Conservation (phyloP, 345 rosid species). For the Tarenaya hassleriana region DNA sequence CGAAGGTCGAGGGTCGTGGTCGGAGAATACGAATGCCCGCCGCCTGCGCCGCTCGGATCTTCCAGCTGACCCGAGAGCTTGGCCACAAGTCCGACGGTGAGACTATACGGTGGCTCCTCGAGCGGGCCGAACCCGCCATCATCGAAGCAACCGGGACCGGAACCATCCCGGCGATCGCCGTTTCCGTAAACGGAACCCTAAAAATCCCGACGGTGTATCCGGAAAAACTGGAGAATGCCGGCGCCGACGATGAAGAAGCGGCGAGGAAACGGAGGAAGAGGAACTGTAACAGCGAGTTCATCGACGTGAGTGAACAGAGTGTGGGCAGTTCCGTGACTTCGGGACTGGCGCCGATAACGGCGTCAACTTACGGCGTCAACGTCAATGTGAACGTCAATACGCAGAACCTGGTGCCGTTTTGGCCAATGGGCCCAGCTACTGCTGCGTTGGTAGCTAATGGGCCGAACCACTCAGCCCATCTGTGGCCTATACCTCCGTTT, state of each 20-base stretch:
- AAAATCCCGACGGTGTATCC: slow-evolving; percentile 54
- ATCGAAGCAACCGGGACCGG: slow-evolving; percentile 71
- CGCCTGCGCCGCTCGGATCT: slow-evolving; percentile 71
- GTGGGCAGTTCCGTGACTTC: slow-evolving; percentile 38
- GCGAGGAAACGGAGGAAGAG: slow-evolving; percentile 42
- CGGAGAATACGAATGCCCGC: slow-evolving; percentile 72
- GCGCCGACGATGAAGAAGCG: slow-evolving; percentile 17
- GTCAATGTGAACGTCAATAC: slow-evolving; percentile 15
- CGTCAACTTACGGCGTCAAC: slow-evolving; percentile 19
- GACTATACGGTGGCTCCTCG: slow-evolving; percentile 63
- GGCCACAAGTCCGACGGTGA: slow-evolving; percentile 80
- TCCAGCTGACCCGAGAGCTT: slow-evolving; percentile 68
- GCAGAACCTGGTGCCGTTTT: slow-evolving; percentile 45
- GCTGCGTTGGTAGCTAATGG: slow-evolving; percentile 20
- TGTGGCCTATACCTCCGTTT: slow-evolving; percentile 53
- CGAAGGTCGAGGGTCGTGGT: slow-evolving; percentile 87
- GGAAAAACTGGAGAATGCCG: slow-evolving; percentile 23
- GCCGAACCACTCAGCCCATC: slow-evolving; percentile 33
- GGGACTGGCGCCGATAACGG: slow-evolving; percentile 50
- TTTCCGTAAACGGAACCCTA: slow-evolving; percentile 58
- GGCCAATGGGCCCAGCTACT: slow-evolving; percentile 38
- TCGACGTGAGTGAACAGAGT: slow-evolving; percentile 32
- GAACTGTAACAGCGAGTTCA: slow-evolving; percentile 39
- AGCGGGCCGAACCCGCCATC: slow-evolving; percentile 68
- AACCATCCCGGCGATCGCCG: slow-evolving; percentile 75